Conservation (phyloP, 495 filamentous ascomycete genomes). For the Xylaria palmicola region DNA sequence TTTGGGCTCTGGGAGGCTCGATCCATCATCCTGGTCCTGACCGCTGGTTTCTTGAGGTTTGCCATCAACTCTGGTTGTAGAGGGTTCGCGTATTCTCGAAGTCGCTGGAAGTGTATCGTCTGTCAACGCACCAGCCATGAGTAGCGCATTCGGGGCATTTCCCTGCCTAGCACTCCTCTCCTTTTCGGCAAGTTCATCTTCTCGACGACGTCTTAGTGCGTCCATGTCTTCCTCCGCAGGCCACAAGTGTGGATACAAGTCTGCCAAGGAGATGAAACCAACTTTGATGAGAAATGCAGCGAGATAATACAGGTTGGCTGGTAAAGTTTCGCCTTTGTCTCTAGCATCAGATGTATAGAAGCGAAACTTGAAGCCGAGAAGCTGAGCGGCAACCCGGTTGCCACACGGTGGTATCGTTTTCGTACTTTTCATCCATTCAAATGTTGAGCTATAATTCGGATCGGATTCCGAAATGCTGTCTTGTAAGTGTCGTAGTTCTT, state of each 20-base stretch:
- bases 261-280: conserved; percentile 92
- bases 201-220: conserved; percentile 58
- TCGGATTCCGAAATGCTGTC: conserved; percentile 39
- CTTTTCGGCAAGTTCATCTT: conserved; percentile 77
- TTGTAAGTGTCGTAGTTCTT: conserved; percentile 47
- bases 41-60: conserved; percentile 31
- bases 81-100: conserved; percentile 34
- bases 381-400: conserved; percentile 86
- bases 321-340: conserved; percentile 63
- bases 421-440: conserved; percentile 73
- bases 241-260: conserved; percentile 91
- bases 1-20: conserved; percentile 71
- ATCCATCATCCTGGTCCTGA: conserved; percentile 56
- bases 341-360: conserved; percentile 82
- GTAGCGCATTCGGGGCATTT: conserved; percentile 76
- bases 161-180: conserved; percentile 64
- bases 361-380: conserved; percentile 95
- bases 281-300: conserved; percentile 92
- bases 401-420: conserved; percentile 79
- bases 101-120: conserved; percentile 60
- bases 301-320: conserved; percentile 88
- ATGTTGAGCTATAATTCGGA: conserved; percentile 38
- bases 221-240: conserved; percentile 82
- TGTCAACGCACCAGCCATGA: conserved; percentile 80
- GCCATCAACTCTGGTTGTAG: conserved; percentile 23